Base-by-base conservation (phyloP, 345 rosid species). In the Luvunga scandens region DNA sequence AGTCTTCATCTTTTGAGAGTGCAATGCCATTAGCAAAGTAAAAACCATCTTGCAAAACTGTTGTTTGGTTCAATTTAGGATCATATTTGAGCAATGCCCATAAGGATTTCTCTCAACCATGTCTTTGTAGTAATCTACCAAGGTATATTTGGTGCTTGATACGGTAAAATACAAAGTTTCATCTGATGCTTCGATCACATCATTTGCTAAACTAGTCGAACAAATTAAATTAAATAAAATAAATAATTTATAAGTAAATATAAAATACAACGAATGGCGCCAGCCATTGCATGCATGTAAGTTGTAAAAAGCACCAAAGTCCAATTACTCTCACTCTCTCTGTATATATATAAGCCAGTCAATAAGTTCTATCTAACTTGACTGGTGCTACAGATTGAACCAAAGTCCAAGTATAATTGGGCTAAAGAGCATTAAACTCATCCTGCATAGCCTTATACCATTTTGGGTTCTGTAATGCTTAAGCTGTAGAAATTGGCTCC, bases 41-140 rank as follows among this genome's bases (percentile, higher is more conserved):
- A 42, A 89, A 70, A 59, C 75, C 77, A 19, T 84, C 84, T 2
- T 87, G 80, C 55, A 89, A 27, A 39, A 89, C 8, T 0, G 86
- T 63, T 10, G 89, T 86, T 55, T 76, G 69, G 2, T 81, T 77
- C 42, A 36, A 72, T 14, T 77, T 67, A 9, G 89, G 88, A 36
- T 89, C 86, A 62, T 83, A 86, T 70, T 83, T 86, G 74, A 89
- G 80, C 84, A n/a, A n/a, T 84, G 87, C 19, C 90, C 92, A 36
- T 84, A 75, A 60, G 92, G 89, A 65, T 68, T 84, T 18, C 87
- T 90, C 83, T 87, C 90, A 7, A 86, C 79, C 48, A 84, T 10
- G 38, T 34, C 38, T 34, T 50, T 89, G 91, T 4, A 87, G 79
- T 85, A 88, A 21, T 88, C 6, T 1, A 66, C 72, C 31, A 78